Evolutionary conservation across 177 flowering plant species (phyloP), one percentile per base, ranked within the genome.

Genomic region (Vitis hybrid): DNA sequence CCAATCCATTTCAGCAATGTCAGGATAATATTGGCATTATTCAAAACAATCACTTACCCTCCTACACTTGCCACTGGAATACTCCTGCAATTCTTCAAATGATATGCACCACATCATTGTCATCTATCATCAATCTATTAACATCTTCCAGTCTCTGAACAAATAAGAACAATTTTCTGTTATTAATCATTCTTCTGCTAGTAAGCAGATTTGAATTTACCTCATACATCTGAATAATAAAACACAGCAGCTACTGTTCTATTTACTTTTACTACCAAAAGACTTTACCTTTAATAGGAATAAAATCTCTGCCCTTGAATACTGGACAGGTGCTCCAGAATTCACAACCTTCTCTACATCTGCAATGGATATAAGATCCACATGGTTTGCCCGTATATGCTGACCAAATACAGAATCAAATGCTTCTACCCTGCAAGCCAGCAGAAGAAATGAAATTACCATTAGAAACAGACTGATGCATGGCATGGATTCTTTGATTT

Each of bases 341-440:
- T 96, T 96, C 66, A 92, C 87, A 70, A 78, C 83, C 16, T 66
- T 77, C 76, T 90, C 97, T 14, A 96, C 73, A 20, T 92, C 95
- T 9, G 83, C 67, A 69, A 93, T 79, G 60, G 90, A 72, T 79
- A 90, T 90, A 59, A 69, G 65, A 59, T 88, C 92, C 85, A 89
- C 72, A 67, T 82, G 97, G 74, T 85, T 89, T 74, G 86, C 82
- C 10, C 82, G 77, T 87, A 91, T 87, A 78, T 92, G 94, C 78
- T 85, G 89, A 26, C 89, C 89, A 51, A 96, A 84, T 60, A 69
- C 70, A 67, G 89, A 61, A 49, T 87, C 82, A 75, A 96, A 96
- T 64, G 89, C 90, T 72, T 88, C 97, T 7, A 81, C 71, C 80
- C 99, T 96, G 89, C 82, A 79, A 51, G 26, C 58, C 66, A 72